These are phyloP conservation scores for Phytophthora nicotianae DNA, from an alignment of 352 stramenopile genomes.

Conservation along the genomic window DNA sequence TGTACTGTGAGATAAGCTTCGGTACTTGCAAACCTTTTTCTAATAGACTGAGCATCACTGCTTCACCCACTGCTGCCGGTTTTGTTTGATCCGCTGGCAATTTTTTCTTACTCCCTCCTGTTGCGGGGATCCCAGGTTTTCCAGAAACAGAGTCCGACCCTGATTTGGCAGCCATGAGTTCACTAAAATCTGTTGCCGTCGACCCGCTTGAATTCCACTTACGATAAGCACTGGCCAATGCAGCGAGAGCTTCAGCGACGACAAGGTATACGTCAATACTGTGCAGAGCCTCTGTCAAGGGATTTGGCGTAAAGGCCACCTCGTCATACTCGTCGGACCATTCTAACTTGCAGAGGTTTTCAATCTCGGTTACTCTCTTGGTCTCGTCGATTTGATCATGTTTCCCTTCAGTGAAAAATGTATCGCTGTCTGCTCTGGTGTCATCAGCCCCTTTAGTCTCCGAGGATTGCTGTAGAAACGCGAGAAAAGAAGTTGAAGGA, in stretches of 20 bases:
- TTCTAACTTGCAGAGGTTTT: constrained; percentile 46
- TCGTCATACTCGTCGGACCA: constrained; percentile 58
- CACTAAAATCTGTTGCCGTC: constrained; percentile 30
- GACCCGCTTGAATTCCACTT: constrained; percentile 41
- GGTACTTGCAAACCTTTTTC: constrained; percentile 31
- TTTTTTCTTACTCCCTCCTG: constrained; percentile 48
- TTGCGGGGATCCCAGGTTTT: constrained; percentile 17
- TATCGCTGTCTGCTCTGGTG: not conserved
- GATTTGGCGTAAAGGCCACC: constrained; percentile 32
- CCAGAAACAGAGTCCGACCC: constrained; percentile 6
- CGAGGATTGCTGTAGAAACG: constrained; percentile 37
- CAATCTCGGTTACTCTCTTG: constrained; percentile 1
- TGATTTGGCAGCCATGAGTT: constrained; percentile 23
- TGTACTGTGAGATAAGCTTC: constrained; percentile 30
- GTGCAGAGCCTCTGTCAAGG: constrained; percentile 40
- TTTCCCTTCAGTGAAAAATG: not conserved
- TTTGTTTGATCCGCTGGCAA: constrained; percentile 29
- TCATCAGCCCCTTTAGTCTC: not conserved
- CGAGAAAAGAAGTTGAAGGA: constrained; percentile 33
- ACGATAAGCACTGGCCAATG: constrained; percentile 34
- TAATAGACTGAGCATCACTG: constrained; percentile 37
- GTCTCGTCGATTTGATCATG: constrained; percentile 5
- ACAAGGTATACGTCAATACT: constrained; percentile 46
- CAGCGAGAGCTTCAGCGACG: constrained; percentile 37
- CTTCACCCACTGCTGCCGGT: constrained; percentile 29